Conservation (phyloP, 192 early-diverging fungal species). For the Backusella circina region DNA sequence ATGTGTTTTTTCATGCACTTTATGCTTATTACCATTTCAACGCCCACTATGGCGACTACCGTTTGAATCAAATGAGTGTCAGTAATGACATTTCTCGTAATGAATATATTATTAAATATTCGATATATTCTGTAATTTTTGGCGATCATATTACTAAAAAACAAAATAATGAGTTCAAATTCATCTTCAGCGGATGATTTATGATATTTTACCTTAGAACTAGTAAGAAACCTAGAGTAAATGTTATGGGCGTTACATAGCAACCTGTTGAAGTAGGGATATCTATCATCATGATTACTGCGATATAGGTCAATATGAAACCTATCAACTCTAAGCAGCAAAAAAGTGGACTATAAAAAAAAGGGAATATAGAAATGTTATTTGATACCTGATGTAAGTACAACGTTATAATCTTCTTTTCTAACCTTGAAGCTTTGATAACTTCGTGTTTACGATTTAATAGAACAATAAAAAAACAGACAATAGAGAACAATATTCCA, state of each 20-base stretch:
- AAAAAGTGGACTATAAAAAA: constrained; percentile 39
- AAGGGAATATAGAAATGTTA: neutral
- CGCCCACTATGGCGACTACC: constrained; percentile 29
- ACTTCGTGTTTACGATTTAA: constrained; percentile 34
- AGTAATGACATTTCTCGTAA: constrained; percentile 43
- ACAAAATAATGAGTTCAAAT: neutral
- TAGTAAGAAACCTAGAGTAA: constrained; percentile 40
- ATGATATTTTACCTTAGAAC: constrained; percentile 19
- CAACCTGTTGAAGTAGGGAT: constrained; percentile 33
- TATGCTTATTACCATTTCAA: constrained; percentile 36
- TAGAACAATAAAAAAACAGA: constrained; percentile 38
- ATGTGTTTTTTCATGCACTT: neutral
- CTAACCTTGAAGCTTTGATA: constrained; percentile 46
- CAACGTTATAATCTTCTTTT: neutral
- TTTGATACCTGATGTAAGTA: neutral
- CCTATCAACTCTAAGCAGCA: constrained; percentile 49
- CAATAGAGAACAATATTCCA: constrained; percentile 35
- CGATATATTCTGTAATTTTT: constrained; percentile 53
- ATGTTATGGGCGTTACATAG: constrained; percentile 33
- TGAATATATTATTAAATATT: constrained; percentile 52
- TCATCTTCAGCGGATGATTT: neutral
- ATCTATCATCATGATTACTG: constrained; percentile 36
- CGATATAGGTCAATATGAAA: constrained; percentile 41
- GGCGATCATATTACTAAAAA: constrained; percentile 49
- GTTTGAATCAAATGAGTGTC: constrained; percentile 44